Percentiles rank a stretch among this genome's conserved stretches.
Evolutionary conservation across 2,329 filamentous ascomycete genomes (phyloP).

Genomic region (Aspergillus pseudonomiae): DNA sequence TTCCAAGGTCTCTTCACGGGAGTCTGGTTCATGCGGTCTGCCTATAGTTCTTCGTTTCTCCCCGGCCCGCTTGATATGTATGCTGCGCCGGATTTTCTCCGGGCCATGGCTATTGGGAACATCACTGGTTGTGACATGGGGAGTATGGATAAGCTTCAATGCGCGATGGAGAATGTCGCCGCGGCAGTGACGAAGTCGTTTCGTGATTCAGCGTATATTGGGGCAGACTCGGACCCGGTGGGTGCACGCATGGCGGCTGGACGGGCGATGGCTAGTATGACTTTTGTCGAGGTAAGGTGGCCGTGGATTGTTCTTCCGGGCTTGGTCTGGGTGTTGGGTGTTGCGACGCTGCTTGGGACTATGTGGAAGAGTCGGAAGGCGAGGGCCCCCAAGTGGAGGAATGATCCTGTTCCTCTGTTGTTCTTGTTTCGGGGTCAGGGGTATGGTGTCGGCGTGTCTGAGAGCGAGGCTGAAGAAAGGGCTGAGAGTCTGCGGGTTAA

Average conservation of each 20-base stretch:
- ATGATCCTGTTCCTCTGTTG: not conserved
- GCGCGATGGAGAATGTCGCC: slow-evolving; percentile 15
- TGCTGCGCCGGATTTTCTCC: not conserved
- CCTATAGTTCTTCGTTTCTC: not conserved
- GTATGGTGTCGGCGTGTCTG: not conserved
- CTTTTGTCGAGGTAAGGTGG: slow-evolving; percentile 15
- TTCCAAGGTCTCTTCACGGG: not conserved
- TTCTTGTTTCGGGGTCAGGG: not conserved
- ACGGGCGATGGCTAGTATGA: slow-evolving; percentile 1
- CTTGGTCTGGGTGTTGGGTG: slow-evolving; percentile 18
- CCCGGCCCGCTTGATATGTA: not conserved
- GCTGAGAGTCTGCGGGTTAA: not conserved
- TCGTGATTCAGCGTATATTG: slow-evolving; percentile 10
- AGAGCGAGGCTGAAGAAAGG: not conserved
- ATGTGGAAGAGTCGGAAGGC: slow-evolving; percentile 12
- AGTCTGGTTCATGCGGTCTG: not conserved
- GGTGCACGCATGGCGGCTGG: not conserved
- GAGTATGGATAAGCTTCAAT: slow-evolving; percentile 3
- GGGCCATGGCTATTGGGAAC: not conserved
- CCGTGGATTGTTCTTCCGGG: slow-evolving; percentile 17
- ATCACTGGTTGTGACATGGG: not conserved
- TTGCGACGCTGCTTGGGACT: slow-evolving; percentile 10
- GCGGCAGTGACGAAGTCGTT: slow-evolving; percentile 14
- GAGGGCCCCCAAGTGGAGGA: not conserved
- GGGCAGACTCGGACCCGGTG: not conserved